phyloP scores from a whole-genome alignment of 2,329 filamentous ascomycete species.

The Talaromyces sp. region DNA sequence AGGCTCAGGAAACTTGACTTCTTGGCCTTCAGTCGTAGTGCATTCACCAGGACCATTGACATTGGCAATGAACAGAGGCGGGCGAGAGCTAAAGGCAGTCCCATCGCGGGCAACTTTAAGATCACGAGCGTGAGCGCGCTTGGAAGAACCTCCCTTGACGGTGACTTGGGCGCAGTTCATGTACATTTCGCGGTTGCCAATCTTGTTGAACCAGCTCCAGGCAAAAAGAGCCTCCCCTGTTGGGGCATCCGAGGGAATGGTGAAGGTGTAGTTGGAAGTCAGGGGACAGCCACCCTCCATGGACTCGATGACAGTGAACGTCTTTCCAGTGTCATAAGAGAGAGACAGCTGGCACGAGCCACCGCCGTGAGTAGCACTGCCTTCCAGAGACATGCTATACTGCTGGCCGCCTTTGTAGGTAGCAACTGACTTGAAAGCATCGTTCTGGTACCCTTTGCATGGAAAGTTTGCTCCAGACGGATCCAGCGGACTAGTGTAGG shows the following conservation, averaged over 20 bases:
- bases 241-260: constrained; percentile 61
- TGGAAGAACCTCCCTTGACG: constrained; percentile 39
- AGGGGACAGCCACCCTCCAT: constrained; percentile 57
- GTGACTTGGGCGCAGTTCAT: constrained; percentile 76
- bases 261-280: constrained; percentile 58
- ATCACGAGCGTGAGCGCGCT: constrained; percentile 14
- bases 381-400: constrained; percentile 61
- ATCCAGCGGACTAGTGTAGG: constrained; percentile 64
- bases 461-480: constrained; percentile 62
- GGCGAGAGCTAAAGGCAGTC: constrained; percentile 51
- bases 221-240: constrained; percentile 60
- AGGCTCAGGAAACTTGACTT: constrained; percentile 63
- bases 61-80: constrained; percentile 69
- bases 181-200: constrained; percentile 80
- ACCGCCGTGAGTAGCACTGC: constrained; percentile 61
- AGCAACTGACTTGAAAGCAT: constrained; percentile 52
- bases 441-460: constrained; percentile 65
- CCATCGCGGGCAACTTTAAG: constrained; percentile 7
- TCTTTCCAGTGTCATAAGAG: constrained; percentile 66
- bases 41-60: constrained; percentile 52
- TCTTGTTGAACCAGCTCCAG: constrained; percentile 74
- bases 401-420: constrained; percentile 59
- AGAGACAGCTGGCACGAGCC: constrained; percentile 74
- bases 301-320: constrained; percentile 65
- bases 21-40: constrained; percentile 52